Evolutionary conservation across 2,329 filamentous ascomycete species (phyloP).

Genomic region (Chaetomiaceae sp.): DNA sequence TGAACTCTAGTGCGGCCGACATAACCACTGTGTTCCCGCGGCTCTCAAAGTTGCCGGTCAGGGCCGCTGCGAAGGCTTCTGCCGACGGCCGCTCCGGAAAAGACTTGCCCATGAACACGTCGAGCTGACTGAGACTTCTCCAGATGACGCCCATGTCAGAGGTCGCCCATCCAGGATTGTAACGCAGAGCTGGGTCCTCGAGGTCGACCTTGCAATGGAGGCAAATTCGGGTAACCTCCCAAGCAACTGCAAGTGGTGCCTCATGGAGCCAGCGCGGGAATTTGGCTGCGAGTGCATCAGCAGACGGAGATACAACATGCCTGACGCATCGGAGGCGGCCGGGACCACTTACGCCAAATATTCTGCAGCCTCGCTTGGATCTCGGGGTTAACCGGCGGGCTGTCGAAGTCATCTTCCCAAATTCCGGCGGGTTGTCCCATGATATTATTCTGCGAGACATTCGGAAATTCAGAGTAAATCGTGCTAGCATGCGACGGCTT

Average conservation of each 20-base stretch:
- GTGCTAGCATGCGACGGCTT: too few species aligned
- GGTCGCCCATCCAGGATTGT: slow-evolving; percentile 35
- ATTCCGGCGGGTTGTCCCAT: not conserved
- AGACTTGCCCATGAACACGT: slow-evolving; percentile 36
- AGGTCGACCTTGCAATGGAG: slow-evolving; percentile 40
- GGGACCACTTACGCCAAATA: slow-evolving; percentile 36
- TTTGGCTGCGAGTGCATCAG: slow-evolving; percentile 26
- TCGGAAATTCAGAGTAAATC: slow-evolving; percentile 8
- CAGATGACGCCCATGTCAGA: slow-evolving; percentile 40
- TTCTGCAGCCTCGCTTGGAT: slow-evolving; percentile 27
- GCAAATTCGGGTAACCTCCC: slow-evolving; percentile 47
- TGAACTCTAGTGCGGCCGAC: slow-evolving; percentile 36
- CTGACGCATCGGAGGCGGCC: not conserved
- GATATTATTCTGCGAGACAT: not conserved
- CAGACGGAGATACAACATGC: not conserved
- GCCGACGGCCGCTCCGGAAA: slow-evolving; percentile 43
- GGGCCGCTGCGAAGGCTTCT: slow-evolving; percentile 41
- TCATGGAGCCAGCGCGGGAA: slow-evolving; percentile 36
- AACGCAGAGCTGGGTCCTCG: slow-evolving; percentile 30
- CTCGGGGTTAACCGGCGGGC: not conserved
- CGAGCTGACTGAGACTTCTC: slow-evolving; percentile 33
- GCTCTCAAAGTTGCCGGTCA: slow-evolving; percentile 31
- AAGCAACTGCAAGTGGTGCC: slow-evolving; percentile 44
- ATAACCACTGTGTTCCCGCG: slow-evolving; percentile 37
- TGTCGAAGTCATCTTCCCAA: not conserved